These are phyloP conservation scores for Phlyctochytrium planicorne DNA, from an alignment of 192 early-diverging fungal species.

Conservation along the genomic window DNA sequence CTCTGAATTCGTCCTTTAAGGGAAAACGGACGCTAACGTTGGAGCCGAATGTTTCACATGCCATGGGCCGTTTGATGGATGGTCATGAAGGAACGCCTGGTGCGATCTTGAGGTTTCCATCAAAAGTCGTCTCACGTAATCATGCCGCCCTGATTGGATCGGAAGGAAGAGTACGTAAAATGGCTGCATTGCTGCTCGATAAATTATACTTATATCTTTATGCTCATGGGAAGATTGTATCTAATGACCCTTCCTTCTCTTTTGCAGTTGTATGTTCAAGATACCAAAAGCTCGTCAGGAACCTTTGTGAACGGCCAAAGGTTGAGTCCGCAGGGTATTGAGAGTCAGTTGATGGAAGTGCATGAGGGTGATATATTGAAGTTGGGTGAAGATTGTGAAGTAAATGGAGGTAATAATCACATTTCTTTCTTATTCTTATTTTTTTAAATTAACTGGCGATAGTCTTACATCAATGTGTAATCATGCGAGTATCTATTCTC, in stretches of 20 bases:
- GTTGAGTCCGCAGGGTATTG: slow-evolving; percentile 30
- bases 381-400: slow-evolving; percentile 44
- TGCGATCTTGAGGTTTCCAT: neutral
- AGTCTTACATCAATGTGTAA: neutral
- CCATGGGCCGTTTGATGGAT: neutral
- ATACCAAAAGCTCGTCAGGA: slow-evolving; percentile 36
- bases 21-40: neutral
- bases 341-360: slow-evolving; percentile 28
- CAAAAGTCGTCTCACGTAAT: neutral
- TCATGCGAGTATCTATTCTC: neutral
- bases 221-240: neutral
- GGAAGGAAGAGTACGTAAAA: neutral
- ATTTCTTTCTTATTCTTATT: slow-evolving; percentile 1
- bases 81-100: slow-evolving; percentile 1
- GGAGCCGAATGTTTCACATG: neutral
- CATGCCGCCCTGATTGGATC: neutral
- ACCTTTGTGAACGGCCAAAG: slow-evolving; percentile 35
- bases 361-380: slow-evolving; percentile 34
- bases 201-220: neutral
- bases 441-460: slow-evolving; percentile 19
- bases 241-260: neutral
- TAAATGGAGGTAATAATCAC: slow-evolving; percentile 28
- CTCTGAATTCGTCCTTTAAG: neutral
- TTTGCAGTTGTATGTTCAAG: slow-evolving; percentile 26
- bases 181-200: neutral